phyloP scores from a whole-genome alignment of 306 rosid species.

The Cicer arietinum region DNA sequence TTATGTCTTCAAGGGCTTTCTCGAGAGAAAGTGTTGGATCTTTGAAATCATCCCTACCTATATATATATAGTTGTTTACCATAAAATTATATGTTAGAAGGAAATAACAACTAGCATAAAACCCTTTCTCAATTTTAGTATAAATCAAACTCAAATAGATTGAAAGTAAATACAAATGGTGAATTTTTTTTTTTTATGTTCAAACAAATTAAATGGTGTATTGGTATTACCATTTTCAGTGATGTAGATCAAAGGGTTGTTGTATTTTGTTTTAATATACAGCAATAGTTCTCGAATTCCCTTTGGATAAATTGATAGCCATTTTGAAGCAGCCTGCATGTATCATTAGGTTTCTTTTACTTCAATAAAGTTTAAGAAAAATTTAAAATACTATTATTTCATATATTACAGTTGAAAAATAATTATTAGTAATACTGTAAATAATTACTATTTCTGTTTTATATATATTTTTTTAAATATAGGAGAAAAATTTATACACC shows the following conservation, averaged over 20 bases:
- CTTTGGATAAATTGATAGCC: conserved; percentile 56
- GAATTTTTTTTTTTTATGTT: too few relatives aligned
- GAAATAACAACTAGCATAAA: neutral
- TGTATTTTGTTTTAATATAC: conserved; percentile 44
- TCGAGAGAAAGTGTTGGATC: conserved; percentile 53
- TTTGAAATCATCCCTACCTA: conserved; percentile 58
- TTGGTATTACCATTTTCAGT: conserved; percentile 44
- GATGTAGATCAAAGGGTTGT: conserved; percentile 44
- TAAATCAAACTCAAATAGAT: neutral
- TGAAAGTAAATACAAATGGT: neutral
- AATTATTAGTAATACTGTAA: too few relatives aligned
- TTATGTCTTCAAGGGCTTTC: conserved; percentile 54
- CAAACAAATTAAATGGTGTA: neutral
- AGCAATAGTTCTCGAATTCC: conserved; percentile 53
- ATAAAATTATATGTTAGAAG: neutral
- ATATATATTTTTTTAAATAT: too few relatives aligned
- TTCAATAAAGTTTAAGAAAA: neutral
- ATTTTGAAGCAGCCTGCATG: conserved; percentile 54
- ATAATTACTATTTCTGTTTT: too few relatives aligned
- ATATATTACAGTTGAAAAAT: neutral
- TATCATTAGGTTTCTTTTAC: neutral
- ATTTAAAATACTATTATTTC: neutral
- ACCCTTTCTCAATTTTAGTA: neutral
- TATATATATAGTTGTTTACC: neutral
- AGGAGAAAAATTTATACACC: too few relatives aligned